phyloP scores from a whole-genome alignment of 208 protist genomes.

The Tritrichomonas foetus region DNA sequence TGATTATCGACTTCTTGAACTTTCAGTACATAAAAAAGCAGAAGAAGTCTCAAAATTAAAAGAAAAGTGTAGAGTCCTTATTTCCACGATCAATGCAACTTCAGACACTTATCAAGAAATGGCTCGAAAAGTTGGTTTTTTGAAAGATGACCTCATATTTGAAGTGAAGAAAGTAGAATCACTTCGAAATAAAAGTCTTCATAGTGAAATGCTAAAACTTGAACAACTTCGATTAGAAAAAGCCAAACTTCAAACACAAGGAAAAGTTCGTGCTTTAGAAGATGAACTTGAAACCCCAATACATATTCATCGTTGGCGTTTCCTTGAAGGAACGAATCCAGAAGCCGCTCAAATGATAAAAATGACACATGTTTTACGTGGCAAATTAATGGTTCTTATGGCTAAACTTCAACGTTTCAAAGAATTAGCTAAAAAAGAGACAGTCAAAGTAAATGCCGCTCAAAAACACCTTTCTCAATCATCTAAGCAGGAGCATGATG shows the following conservation, averaged over 20 bases:
- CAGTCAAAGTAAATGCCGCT: background rate
- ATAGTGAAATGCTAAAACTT: background rate
- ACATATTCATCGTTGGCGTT: background rate
- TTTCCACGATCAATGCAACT: background rate
- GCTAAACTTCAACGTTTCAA: background rate
- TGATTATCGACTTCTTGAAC: background rate
- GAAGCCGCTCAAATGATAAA: background rate
- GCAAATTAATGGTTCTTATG: background rate
- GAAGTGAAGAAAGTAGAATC: background rate
- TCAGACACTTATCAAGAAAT: background rate
- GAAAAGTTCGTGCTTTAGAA: background rate
- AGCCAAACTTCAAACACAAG: background rate
- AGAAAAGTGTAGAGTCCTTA: background rate
- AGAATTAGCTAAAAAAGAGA: background rate
- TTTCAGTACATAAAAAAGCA: background rate
- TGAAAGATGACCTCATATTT: background rate
- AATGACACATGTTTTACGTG: background rate
- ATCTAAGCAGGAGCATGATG: background rate
- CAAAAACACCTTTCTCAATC: background rate
- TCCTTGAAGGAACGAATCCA: background rate
- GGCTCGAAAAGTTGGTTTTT: background rate
- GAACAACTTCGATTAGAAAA: background rate
- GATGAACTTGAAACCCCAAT: slow-evolving; percentile 19
- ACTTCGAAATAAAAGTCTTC: background rate
- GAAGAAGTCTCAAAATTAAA: background rate